Percentiles rank a stretch among this genome's conserved stretches.
These are phyloP conservation scores for Colletotrichum lindemuthianum DNA, from an alignment of 2,329 filamentous ascomycete genomes.

Conservation along the genomic window DNA sequence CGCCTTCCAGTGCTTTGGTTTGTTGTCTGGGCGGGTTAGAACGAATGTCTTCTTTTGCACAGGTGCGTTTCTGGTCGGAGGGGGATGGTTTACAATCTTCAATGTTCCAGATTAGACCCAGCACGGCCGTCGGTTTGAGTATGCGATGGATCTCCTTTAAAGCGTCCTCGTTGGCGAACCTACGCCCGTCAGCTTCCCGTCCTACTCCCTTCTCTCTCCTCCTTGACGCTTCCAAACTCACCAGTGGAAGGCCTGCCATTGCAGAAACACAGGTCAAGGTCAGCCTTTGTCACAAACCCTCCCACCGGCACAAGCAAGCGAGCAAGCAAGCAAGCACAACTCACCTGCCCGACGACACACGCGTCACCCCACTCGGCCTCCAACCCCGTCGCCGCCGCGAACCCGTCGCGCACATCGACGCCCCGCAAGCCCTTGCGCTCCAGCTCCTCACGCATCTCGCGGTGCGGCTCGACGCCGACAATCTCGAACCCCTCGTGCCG, in stretches of 20 bases:
- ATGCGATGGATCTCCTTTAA: constrained; percentile 75
- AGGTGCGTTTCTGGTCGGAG: background rate
- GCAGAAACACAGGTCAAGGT: background rate
- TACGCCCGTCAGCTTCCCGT: constrained; percentile 41
- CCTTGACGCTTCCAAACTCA: constrained; percentile 44
- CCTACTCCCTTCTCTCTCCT: background rate
- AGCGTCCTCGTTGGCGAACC: constrained; percentile 74
- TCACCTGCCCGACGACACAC: constrained; percentile 73
- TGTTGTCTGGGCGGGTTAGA: constrained; percentile 64
- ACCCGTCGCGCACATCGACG: constrained; percentile 66
- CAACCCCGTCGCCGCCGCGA: constrained; percentile 66
- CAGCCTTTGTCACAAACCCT: constrained; percentile 3
- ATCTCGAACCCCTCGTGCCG: constrained; percentile 69
- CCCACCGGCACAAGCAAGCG: background rate
- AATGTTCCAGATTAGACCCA: constrained; percentile 79
- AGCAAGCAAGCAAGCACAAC: background rate
- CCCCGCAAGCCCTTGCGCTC: constrained; percentile 64
- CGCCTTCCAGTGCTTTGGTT: constrained; percentile 64
- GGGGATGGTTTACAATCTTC: constrained; percentile 68
- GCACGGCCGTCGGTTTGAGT: constrained; percentile 65
- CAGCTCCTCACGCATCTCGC: constrained; percentile 71
- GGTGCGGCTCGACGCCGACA: constrained; percentile 71
- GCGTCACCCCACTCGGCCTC: constrained; percentile 70
- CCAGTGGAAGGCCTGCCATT: constrained; percentile 64
- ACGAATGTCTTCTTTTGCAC: no score